Evolutionary conservation across 1,284 basidiomycete genomes (phyloP).

Genomic region (Irpex sp.): DNA sequence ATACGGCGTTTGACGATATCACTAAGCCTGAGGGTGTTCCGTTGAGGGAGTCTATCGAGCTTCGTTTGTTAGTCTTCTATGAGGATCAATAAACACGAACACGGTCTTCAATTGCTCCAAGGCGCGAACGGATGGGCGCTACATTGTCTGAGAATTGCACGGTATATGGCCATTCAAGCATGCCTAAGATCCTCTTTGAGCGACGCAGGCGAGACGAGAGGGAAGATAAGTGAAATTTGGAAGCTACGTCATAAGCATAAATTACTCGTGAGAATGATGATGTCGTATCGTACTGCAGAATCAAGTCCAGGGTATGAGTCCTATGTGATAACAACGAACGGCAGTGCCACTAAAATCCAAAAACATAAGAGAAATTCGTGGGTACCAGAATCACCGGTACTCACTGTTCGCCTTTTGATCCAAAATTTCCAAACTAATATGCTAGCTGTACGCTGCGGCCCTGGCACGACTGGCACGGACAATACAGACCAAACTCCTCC

Average conservation of each 20-base stretch:
- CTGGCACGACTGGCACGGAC: conserved; percentile 7
- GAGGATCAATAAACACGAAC: conserved; percentile 23
- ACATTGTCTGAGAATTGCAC: too few relatives aligned
- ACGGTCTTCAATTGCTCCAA: too few relatives aligned
- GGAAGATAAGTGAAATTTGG: neutral
- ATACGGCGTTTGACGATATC: conserved; percentile 57
- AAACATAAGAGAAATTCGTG: neutral
- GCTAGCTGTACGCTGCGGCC: neutral
- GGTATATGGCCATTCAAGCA: too few relatives aligned
- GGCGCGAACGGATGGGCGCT: too few relatives aligned
- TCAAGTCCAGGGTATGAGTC: neutral
- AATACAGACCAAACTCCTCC: conserved; percentile 9
- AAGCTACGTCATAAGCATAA: neutral
- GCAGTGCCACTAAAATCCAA: neutral
- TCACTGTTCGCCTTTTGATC: neutral
- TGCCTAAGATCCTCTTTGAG: too few relatives aligned
- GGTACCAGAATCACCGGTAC: neutral
- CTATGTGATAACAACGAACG: neutral
- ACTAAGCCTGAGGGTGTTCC: conserved; percentile 48
- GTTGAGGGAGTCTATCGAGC: conserved; percentile 55
- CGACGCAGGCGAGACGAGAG: neutral
- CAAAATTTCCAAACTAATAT: neutral
- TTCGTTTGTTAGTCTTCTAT: conserved; percentile 60
- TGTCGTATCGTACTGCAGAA: neutral
- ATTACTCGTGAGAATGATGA: neutral